Evolutionary conservation across 441 rosid species (phyloP).

Genomic region (Brassica balearica): DNA sequence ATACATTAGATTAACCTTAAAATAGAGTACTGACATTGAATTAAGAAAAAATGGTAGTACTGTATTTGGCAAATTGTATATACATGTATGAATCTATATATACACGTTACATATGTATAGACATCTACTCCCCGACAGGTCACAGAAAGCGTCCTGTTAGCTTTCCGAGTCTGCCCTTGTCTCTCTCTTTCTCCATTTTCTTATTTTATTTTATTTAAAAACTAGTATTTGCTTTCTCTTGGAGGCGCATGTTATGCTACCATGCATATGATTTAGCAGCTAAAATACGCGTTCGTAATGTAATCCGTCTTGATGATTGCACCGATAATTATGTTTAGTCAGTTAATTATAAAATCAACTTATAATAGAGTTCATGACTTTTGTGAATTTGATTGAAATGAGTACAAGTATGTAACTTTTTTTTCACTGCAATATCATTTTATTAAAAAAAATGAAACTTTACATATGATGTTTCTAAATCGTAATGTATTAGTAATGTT

Average conservation of each 20-base stretch:
- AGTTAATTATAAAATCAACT: not conserved
- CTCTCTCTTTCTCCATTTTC: constrained; percentile 2
- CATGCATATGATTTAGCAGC: constrained; percentile 21
- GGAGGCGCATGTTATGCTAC: constrained; percentile 28
- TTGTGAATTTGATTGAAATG: not conserved
- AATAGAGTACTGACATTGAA: not conserved
- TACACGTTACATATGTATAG: constrained; percentile 33
- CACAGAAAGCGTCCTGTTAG: constrained; percentile 46
- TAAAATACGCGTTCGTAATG: constrained; percentile 12
- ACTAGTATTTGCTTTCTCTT: not conserved
- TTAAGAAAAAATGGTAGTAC: not conserved
- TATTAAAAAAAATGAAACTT: not conserved
- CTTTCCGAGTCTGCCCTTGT: constrained; percentile 47
- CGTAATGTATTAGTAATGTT: not conserved
- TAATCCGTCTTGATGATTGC: not conserved
- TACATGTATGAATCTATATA: constrained; percentile 27
- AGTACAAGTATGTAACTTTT: not conserved
- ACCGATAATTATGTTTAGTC: not conserved
- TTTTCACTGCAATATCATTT: not conserved
- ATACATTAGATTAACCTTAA: constrained; percentile 11
- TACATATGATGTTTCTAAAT: not conserved
- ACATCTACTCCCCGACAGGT: constrained; percentile 52
- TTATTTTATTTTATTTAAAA: not conserved
- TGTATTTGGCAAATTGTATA: constrained; percentile 4
- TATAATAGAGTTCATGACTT: not conserved